Base-by-base conservation (phyloP, 495 filamentous ascomycete species). In the Penicillium coprophilum region DNA sequence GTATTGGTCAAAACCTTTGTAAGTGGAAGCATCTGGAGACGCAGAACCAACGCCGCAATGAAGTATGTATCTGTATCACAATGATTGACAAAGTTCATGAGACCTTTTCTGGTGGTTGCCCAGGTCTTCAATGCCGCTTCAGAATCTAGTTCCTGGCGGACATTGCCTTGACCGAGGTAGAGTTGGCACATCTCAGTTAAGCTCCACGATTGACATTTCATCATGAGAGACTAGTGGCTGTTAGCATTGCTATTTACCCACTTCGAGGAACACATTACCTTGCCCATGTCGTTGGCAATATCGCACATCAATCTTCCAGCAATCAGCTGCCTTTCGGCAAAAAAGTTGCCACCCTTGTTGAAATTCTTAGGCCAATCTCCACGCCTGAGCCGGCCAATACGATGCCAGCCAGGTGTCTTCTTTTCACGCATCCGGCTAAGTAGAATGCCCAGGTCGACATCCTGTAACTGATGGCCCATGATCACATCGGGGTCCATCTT, bases 191-290 rank as follows among this genome's bases (percentile, higher is more conserved):
- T 98, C 71, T 98, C 94, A 0, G 91, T 94, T 70, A 98, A 79
- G 73, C 86, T 96, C 95, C 95, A 98, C 5, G 91, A 94, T 68
- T 96, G 92, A 68, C 94, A 98, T 77, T 95, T 95, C 58, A 83
- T 88, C 92, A 96, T 97, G 46, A 93, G 83, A 23, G 92, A 97
- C 81, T 83, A 65, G 23, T 15, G 3, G 19, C 9, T 38, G 65
- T 82, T 56, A 80, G 74, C 44, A 53, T 21, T 40, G 10, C 30
- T 6, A 7, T 34, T 3, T 40, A 47, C 11, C 45, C 23, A 47
- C 21, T 21, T 45, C 20, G 36, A 19, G 38, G 27, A n/a, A 47
- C 39, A 55, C 63, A 32, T 65, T 70, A 82, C 80, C 74, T 96
- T 97, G 71, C 94, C 94, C 68, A 95, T 89, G 57, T 98, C 94